These are phyloP conservation scores for Boletus insuetus DNA, from an alignment of 768 basidiomycete genomes.

Conservation along the genomic window DNA sequence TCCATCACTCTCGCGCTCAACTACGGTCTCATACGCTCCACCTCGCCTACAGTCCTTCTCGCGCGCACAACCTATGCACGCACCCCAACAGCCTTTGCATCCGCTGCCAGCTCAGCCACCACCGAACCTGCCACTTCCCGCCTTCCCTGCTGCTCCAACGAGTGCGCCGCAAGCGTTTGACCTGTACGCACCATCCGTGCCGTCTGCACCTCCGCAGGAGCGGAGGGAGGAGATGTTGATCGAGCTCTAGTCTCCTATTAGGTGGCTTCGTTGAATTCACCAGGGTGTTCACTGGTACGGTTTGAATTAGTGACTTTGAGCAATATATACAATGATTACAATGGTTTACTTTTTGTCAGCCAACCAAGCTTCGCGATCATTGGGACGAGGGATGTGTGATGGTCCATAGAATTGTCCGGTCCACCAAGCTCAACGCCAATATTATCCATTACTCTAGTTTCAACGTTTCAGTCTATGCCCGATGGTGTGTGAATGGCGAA, in stretches of 20 bases:
- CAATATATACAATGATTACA: not conserved
- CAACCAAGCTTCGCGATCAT: too few relatives aligned
- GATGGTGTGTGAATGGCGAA: too few relatives aligned
- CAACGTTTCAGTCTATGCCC: too few relatives aligned
- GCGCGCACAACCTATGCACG: conserved; percentile 2
- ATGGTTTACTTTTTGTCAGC: too few relatives aligned
- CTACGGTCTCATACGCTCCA: conserved; percentile 20
- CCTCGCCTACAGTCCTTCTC: conserved; percentile 8
- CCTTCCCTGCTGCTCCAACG: conserved; percentile 67
- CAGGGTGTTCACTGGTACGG: not conserved
- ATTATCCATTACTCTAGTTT: too few relatives aligned
- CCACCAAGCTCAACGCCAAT: too few relatives aligned
- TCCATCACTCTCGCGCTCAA: conserved; percentile 22
- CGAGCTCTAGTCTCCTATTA: conserved; percentile 29
- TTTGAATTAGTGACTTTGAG: not conserved
- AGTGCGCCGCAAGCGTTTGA: conserved; percentile 52
- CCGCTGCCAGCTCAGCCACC: conserved; percentile 15
- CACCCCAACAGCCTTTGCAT: conserved; percentile 8
- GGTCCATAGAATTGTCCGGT: too few relatives aligned
- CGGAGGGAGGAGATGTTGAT: conserved; percentile 60
- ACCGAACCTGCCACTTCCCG: conserved; percentile 40
- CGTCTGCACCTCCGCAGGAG: conserved; percentile 49
- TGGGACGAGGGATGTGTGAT: too few relatives aligned
- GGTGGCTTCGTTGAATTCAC: not conserved
- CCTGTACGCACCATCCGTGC: conserved; percentile 46